These are phyloP conservation scores for Cyberlindnera amylophila DNA, from an alignment of 805 yeast genomes.

Conservation along the genomic window DNA sequence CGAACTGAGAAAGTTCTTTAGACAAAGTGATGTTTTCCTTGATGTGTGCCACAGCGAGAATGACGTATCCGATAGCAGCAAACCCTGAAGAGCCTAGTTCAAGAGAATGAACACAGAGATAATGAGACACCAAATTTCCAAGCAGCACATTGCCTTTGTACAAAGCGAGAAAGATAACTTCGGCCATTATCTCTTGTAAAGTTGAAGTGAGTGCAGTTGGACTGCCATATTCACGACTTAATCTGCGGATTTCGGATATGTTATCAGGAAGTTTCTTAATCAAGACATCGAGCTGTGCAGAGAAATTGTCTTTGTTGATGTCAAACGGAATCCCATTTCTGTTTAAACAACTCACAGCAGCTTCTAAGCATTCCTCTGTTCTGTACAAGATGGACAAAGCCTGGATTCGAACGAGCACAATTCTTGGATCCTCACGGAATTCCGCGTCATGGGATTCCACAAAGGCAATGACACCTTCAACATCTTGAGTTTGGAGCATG, in stretches of 20 bases:
- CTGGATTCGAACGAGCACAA: constrained; percentile 36
- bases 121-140: constrained; percentile 31
- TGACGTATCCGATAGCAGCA: constrained; percentile 37
- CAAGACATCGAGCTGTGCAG: constrained; percentile 22
- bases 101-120: constrained; percentile 34
- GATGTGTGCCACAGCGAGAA: constrained; percentile 36
- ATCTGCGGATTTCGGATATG: constrained; percentile 13
- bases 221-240: constrained; percentile 28
- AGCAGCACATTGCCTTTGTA: constrained; percentile 28
- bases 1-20: constrained; percentile 38
- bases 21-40: constrained; percentile 34
- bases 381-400: constrained; percentile 19
- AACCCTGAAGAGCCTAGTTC: constrained; percentile 38
- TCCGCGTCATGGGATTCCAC: constrained; percentile 31
- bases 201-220: constrained; percentile 30
- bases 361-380: constrained; percentile 10
- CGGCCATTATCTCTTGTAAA: constrained; percentile 39
- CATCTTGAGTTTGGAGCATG: constrained; percentile 28
- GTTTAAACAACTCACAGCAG: constrained; percentile 34
- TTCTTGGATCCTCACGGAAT: constrained; percentile 31
- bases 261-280: constrained; percentile 32
- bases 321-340: constrained; percentile 34
- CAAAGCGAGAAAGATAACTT: constrained; percentile 35
- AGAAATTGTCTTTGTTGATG: constrained; percentile 27
- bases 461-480: constrained; percentile 34